A percentile compares a stretch with the other conserved stretches of the same genome.
Conservation (phyloP, 2,329 filamentous ascomycete species). For the Epichloe festucae region DNA sequence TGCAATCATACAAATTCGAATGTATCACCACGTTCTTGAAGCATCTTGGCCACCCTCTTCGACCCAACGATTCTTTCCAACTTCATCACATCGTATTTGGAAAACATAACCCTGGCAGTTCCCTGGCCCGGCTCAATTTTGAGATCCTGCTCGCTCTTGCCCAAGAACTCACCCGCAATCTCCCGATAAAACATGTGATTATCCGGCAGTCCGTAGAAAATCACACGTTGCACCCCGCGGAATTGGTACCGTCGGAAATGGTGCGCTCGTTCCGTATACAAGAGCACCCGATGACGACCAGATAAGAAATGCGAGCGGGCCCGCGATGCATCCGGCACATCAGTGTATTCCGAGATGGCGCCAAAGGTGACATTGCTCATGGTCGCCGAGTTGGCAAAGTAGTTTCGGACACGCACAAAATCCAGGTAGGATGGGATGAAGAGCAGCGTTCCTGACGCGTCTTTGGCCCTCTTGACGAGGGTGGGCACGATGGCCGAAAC, state of each 20-base stretch:
- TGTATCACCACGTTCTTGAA: conserved; percentile 71
- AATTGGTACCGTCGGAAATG: conserved; percentile 87
- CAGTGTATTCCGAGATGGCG: conserved; percentile 78
- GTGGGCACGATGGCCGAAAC: conserved; percentile 65
- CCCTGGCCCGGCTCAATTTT: conserved; percentile 46
- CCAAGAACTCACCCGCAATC: conserved; percentile 56
- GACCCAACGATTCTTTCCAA: conserved; percentile 79
- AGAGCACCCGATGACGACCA: conserved; percentile 67
- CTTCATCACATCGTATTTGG: conserved; percentile 78
- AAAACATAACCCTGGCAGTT: conserved; percentile 55
- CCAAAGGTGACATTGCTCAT: conserved; percentile 48
- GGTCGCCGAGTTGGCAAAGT: conserved; percentile 61
- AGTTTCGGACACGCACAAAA: conserved; percentile 86
- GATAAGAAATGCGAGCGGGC: conserved; percentile 78
- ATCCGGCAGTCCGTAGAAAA: conserved; percentile 84
- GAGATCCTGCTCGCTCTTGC: conserved; percentile 42
- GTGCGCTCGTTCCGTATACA: conserved; percentile 94
- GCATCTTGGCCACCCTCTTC: conserved; percentile 69
- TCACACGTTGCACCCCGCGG: conserved; percentile 66
- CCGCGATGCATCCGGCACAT: conserved; percentile 63
- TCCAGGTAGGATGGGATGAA: conserved; percentile 92
- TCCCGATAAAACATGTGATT: conserved; percentile 75
- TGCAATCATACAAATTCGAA: conserved; percentile 74
- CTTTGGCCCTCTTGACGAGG: conserved; percentile 54
- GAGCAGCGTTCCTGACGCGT: conserved; percentile 59